phyloP scores from a whole-genome alignment of 352 stramenopile genomes.

The Phytophthora fragariaefolia region DNA sequence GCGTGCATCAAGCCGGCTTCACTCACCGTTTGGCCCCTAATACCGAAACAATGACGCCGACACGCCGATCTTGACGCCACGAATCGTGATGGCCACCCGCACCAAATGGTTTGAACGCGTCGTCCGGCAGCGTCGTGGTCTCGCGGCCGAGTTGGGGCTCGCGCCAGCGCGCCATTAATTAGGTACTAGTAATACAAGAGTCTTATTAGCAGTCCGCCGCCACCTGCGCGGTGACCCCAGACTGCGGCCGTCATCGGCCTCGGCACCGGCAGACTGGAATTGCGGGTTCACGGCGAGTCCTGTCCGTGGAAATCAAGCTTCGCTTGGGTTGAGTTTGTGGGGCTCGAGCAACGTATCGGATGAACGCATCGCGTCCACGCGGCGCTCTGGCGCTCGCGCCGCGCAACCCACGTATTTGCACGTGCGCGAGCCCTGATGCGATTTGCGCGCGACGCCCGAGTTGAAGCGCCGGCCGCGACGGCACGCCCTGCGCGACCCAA shows the following conservation, averaged over 20 bases:
- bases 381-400: not conserved
- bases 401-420: conserved; percentile 23
- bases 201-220: not conserved
- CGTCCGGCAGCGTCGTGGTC: not conserved
- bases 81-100: conserved; percentile 3
- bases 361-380: not conserved
- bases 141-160: not conserved
- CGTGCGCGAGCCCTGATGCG: conserved; percentile 8
- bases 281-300: not conserved
- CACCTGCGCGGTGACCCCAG: not conserved
- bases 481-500: conserved; percentile 8
- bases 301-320: not conserved
- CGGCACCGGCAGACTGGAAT: not conserved
- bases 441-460: conserved; percentile 21
- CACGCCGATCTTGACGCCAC: conserved; percentile 17
- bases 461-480: conserved; percentile 23
- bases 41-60: too few relatives aligned
- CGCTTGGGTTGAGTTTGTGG: not conserved
- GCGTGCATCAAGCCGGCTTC: conserved; percentile 24
- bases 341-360: not conserved
- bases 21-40: not conserved
- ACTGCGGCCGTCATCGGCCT: not conserved
- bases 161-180: not conserved
- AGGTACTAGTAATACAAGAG: not conserved
- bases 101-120: conserved; percentile 17